These are phyloP conservation scores for Capsicum rhomboideum DNA, from an alignment of 257 asterid species.

Conservation along the genomic window DNA sequence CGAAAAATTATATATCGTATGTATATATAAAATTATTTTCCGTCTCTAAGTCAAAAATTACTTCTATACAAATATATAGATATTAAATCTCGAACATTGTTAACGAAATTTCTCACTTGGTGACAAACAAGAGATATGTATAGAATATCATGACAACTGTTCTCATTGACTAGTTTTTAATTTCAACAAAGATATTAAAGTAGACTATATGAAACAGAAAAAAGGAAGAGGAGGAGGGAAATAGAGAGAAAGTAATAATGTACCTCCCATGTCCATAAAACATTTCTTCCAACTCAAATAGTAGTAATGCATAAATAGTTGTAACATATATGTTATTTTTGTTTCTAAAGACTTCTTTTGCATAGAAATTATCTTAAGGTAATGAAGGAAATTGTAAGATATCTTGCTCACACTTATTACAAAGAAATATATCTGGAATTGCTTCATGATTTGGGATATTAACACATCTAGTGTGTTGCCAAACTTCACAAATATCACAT, in stretches of 20 bases:
- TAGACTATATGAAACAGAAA: neutral
- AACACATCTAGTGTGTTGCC: conserved; percentile 82
- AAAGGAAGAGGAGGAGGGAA: no score
- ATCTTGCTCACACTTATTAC: conserved; percentile 66
- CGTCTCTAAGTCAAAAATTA: no score
- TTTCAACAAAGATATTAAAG: neutral
- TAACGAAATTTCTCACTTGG: neutral
- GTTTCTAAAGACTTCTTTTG: neutral
- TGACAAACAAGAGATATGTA: neutral
- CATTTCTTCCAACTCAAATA: neutral
- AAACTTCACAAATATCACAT: conserved; percentile 80
- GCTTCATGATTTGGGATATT: conserved; percentile 44
- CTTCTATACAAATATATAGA: no score
- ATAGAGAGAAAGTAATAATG: no score
- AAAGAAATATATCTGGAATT: conserved; percentile 56
- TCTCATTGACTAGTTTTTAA: neutral
- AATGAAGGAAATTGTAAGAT: conserved; percentile 48
- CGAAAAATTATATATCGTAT: no score
- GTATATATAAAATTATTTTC: no score
- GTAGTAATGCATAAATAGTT: neutral
- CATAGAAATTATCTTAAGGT: conserved; percentile 18
- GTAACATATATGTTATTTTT: neutral
- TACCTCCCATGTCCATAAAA: neutral
- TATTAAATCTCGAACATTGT: fast-evolving
- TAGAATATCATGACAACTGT: neutral